Conservation (phyloP, 176 grass and related monocot species). For the Hyparrhenia diplandra region DNA sequence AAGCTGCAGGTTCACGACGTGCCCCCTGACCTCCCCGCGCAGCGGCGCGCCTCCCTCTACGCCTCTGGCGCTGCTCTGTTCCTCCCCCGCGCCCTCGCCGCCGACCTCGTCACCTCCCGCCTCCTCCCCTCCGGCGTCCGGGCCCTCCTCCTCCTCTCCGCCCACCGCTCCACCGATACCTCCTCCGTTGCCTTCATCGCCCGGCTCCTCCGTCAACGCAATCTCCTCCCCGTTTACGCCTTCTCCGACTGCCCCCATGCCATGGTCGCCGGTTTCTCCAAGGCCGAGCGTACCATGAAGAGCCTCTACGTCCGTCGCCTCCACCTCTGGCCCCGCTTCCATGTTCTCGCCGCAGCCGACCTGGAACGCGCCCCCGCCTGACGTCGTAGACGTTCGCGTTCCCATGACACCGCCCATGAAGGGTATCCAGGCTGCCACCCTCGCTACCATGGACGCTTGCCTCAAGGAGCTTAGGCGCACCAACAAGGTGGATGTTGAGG, state of each 20-base stretch:
- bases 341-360: slow-evolving; percentile 68
- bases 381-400: slow-evolving; percentile 88
- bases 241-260: slow-evolving; percentile 83
- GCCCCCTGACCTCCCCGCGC: slow-evolving; percentile 54
- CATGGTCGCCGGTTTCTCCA: slow-evolving; percentile 90
- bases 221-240: slow-evolving; percentile 57
- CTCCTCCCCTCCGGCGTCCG: slow-evolving; percentile 47
- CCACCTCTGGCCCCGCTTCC: slow-evolving; percentile 96
- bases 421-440: too few relatives aligned
- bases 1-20: slow-evolving; percentile 45
- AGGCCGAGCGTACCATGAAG: slow-evolving; percentile 87
- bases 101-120: slow-evolving; percentile 85
- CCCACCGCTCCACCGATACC: slow-evolving; percentile 64
- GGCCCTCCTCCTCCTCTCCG: slow-evolving; percentile 60
- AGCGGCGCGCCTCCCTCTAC: slow-evolving; percentile 71
- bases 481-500: too few relatives aligned
- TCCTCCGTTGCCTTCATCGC: slow-evolving; percentile 86
- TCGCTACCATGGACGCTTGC: too few relatives aligned
- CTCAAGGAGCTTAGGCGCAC: too few relatives aligned
- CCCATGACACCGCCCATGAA: too few relatives aligned
- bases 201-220: slow-evolving; percentile 56
- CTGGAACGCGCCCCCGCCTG: slow-evolving; percentile 71
- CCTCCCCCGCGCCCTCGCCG: slow-evolving; percentile 76
- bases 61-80: slow-evolving; percentile 60
- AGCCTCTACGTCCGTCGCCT: slow-evolving; percentile 80